phyloP scores from a whole-genome alignment of 2,329 filamentous ascomycete species.

The Aspergillus sp. region DNA sequence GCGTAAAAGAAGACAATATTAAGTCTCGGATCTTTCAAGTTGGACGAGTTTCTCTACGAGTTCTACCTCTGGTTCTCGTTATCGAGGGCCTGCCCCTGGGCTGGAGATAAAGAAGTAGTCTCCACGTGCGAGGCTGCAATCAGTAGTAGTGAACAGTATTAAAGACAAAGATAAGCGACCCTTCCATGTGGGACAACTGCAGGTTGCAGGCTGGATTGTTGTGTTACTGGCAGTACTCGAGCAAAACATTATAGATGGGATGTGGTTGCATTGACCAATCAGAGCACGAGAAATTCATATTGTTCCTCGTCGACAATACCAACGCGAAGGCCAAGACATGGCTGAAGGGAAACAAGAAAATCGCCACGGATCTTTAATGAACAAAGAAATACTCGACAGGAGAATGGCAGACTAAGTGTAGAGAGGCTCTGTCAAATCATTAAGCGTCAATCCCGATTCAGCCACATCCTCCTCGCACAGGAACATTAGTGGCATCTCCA shows the following conservation, averaged over 20 bases:
- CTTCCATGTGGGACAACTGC: background rate
- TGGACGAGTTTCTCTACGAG: background rate
- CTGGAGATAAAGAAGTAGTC: background rate
- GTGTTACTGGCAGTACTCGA: background rate
- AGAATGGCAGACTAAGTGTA: conserved; percentile 60
- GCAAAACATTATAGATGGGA: background rate
- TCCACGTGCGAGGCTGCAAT: background rate
- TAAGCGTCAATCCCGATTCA: conserved; percentile 75
- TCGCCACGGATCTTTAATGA: background rate
- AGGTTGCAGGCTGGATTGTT: background rate
- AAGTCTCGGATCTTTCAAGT: background rate
- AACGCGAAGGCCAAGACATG: background rate
- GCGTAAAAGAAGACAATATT: background rate
- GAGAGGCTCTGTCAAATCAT: conserved; percentile 71
- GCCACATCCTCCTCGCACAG: conserved; percentile 85
- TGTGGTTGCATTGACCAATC: conserved; percentile 6
- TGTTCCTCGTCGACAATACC: conserved; percentile 26
- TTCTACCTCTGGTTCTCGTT: background rate
- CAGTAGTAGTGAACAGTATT: too few relatives aligned
- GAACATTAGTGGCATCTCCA: conserved; percentile 92
- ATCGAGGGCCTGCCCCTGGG: background rate
- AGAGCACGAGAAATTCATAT: conserved; percentile 10
- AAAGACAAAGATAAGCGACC: background rate
- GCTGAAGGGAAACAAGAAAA: conserved; percentile 6
- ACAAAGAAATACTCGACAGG: conserved; percentile 13